phyloP scores from a whole-genome alignment of 1,284 basidiomycete genomes.

The Boletus mariae region DNA sequence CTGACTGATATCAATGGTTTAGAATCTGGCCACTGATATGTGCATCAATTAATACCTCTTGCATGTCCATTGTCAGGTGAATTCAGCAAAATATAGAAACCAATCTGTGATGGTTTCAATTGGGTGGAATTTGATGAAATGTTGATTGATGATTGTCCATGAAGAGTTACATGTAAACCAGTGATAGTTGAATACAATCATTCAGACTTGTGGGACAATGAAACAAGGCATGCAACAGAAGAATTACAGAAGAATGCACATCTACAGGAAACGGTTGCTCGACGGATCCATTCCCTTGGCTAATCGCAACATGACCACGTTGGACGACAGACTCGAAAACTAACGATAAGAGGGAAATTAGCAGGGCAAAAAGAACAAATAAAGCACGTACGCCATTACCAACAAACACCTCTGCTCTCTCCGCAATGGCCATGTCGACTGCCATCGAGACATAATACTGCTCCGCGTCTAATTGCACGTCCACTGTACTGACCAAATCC shows the following conservation, averaged over 20 bases:
- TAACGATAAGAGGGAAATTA: constrained; percentile 18
- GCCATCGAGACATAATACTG: constrained; percentile 56
- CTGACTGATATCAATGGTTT: too few relatives aligned
- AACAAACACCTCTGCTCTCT: constrained; percentile 65
- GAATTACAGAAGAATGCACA: neutral
- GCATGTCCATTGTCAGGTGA: too few relatives aligned
- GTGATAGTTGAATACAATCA: too few relatives aligned
- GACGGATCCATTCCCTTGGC: constrained; percentile 39
- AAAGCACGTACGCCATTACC: constrained; percentile 56
- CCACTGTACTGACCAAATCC: constrained; percentile 41
- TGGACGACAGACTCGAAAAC: constrained; percentile 60
- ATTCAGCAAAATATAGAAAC: too few relatives aligned
- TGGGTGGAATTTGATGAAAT: too few relatives aligned
- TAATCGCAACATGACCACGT: constrained; percentile 53
- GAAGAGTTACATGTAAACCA: too few relatives aligned
- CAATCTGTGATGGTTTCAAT: too few relatives aligned
- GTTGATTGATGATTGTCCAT: too few relatives aligned
- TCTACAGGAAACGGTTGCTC: constrained; percentile 43
- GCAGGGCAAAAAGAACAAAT: neutral
- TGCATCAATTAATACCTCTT: too few relatives aligned
- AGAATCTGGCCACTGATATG: too few relatives aligned
- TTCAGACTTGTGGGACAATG: neutral
- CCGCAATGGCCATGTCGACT: constrained; percentile 70
- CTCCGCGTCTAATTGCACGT: constrained; percentile 42
- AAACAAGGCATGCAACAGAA: neutral